phyloP scores from a whole-genome alignment of 2,329 filamentous ascomycete genomes.

The Metarhizium brunneum region DNA sequence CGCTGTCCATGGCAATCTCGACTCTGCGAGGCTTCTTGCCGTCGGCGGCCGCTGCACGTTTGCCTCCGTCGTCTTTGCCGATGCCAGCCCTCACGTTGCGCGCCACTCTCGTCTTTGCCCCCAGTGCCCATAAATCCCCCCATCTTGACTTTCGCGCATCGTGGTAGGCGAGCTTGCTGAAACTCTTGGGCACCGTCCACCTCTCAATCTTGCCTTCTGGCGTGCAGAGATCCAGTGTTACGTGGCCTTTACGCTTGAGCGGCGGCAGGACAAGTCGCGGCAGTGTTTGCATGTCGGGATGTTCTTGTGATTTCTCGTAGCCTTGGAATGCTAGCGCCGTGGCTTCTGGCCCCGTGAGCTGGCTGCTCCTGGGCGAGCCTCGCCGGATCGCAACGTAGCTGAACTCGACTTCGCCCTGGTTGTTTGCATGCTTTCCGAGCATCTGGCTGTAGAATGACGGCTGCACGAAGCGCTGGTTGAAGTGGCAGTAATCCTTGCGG shows the following conservation, averaged over 20 bases:
- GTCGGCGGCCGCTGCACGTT: constrained; percentile 27
- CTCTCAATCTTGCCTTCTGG: constrained; percentile 77
- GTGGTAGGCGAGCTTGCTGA: constrained; percentile 73
- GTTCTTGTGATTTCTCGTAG: constrained; percentile 44
- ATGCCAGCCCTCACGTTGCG: constrained; percentile 53
- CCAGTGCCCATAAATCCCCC: constrained; percentile 94
- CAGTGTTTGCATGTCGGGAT: constrained; percentile 54
- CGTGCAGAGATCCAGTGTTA: constrained; percentile 86
- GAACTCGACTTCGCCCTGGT: constrained; percentile 85
- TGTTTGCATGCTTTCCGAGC: constrained; percentile 57
- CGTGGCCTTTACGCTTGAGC: constrained; percentile 79
- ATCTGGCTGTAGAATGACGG: constrained; percentile 75
- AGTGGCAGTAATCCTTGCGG: constrained; percentile 85
- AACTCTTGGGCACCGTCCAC: constrained; percentile 83
- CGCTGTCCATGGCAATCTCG: constrained; percentile 21
- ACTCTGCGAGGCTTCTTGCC: constrained; percentile 30
- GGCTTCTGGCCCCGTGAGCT: constrained; percentile 41
- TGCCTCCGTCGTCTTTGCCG: constrained; percentile 36
- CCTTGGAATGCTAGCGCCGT: constrained; percentile 63
- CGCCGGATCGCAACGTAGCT: constrained; percentile 82
- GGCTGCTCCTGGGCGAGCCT: constrained; percentile 39
- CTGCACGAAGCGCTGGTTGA: constrained; percentile 79
- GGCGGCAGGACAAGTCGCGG: constrained; percentile 73
- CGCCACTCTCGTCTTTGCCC: constrained; percentile 72
- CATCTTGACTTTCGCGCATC: constrained; percentile 84